Percentiles rank a stretch among this genome's conserved stretches.
These are phyloP conservation scores for Amphichorda felina DNA, from an alignment of 2,329 filamentous ascomycete species.

Conservation along the genomic window DNA sequence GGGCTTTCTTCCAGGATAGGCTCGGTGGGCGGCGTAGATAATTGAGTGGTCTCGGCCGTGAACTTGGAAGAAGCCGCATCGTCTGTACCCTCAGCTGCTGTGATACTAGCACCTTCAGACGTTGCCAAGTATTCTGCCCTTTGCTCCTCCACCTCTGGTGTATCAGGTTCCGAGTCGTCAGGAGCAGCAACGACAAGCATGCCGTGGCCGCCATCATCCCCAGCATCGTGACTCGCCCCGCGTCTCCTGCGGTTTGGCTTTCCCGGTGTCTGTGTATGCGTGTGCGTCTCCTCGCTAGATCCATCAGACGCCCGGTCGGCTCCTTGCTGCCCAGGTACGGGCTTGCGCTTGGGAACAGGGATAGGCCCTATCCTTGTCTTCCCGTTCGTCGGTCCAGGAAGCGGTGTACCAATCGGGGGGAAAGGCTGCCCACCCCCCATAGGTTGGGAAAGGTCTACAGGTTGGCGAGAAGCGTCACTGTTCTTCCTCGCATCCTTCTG, in stretches of 20 bases:
- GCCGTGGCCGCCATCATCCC: conserved; percentile 27
- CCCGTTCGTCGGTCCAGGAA: conserved; percentile 54
- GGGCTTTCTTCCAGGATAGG: neutral
- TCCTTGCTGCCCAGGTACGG: conserved; percentile 29
- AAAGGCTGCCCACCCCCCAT: conserved; percentile 76
- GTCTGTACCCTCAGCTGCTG: neutral
- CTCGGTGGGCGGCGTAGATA: neutral
- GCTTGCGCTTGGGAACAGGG: conserved; percentile 53
- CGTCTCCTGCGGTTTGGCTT: conserved; percentile 33
- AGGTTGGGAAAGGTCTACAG: conserved; percentile 46
- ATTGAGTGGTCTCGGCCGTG: neutral
- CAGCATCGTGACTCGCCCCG: conserved; percentile 20
- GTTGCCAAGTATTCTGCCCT: neutral
- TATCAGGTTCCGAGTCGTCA: conserved; percentile 46
- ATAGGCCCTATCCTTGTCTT: conserved; percentile 45
- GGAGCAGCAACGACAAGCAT: conserved; percentile 56
- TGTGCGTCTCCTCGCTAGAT: conserved; percentile 5
- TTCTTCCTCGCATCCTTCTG: conserved; percentile 29
- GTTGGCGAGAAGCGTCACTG: conserved; percentile 12
- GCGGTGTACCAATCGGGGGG: conserved; percentile 67
- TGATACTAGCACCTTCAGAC: neutral
- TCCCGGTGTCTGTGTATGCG: conserved; percentile 22
- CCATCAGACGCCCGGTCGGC: neutral
- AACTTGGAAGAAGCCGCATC: neutral
- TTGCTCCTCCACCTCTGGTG: conserved; percentile 30